phyloP scores from a whole-genome alignment of 495 filamentous ascomycete genomes.

The Hamigera avellanea region DNA sequence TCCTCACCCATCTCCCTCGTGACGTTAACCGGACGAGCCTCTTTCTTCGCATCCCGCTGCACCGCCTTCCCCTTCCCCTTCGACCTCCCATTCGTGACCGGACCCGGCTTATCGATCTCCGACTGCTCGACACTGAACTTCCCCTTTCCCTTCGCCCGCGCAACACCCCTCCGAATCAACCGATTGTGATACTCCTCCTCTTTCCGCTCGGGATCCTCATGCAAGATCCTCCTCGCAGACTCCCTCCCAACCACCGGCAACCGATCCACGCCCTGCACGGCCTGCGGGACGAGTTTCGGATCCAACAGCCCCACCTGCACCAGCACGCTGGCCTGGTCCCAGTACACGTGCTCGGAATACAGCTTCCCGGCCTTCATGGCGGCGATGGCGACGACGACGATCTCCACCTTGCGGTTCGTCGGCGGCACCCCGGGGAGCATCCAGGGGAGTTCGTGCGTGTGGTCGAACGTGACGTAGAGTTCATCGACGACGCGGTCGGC shows the following conservation, averaged over 20 bases:
- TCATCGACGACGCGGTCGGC: slow-evolving; percentile 52
- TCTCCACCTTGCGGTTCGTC: slow-evolving; percentile 53
- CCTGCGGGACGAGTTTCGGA: slow-evolving; percentile 40
- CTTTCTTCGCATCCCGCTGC: slow-evolving; percentile 5
- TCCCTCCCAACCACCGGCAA: slow-evolving; percentile 63
- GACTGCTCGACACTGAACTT: too few species aligned
- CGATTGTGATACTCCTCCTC: slow-evolving; percentile 30
- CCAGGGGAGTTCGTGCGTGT: slow-evolving; percentile 65
- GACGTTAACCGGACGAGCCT: slow-evolving; percentile 1
- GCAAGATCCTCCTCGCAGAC: slow-evolving; percentile 51
- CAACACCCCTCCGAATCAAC: slow-evolving; percentile 22
- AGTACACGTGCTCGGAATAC: slow-evolving; percentile 75
- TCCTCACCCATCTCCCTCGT: slow-evolving; percentile 1
- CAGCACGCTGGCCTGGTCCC: slow-evolving; percentile 77
- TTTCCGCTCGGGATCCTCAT: slow-evolving; percentile 40
- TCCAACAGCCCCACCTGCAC: slow-evolving; percentile 67
- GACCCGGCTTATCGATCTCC: slow-evolving; percentile 10
- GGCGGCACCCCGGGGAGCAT: slow-evolving; percentile 67
- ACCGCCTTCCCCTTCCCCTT: slow-evolving; percentile 13
- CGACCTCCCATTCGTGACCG: slow-evolving; percentile 3
- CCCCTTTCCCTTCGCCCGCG: slow-evolving; percentile 10
- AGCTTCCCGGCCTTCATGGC: slow-evolving; percentile 62
- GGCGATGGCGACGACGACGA: slow-evolving; percentile 66
- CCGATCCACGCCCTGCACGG: slow-evolving; percentile 39
- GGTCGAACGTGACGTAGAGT: slow-evolving; percentile 50